phyloP scores from a whole-genome alignment of 176 grass and related monocot species.

The Juncus effusus region DNA sequence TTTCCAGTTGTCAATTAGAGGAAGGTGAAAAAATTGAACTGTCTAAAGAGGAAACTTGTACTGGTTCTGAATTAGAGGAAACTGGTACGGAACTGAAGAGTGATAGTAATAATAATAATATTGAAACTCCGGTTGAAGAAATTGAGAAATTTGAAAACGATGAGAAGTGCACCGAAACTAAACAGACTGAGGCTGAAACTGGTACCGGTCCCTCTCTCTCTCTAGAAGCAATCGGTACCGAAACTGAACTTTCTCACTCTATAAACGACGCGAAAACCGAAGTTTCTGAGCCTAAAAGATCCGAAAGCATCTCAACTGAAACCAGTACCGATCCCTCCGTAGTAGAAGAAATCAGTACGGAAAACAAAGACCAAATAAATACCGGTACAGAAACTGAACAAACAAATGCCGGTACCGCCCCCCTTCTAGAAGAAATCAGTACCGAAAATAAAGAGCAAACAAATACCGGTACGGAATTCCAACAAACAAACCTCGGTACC shows the following conservation, averaged over 20 bases:
- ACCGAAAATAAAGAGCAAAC: neutral
- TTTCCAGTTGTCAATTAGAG: neutral
- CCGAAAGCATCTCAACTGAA: neutral
- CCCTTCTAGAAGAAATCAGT: neutral
- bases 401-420: neutral
- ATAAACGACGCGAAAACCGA: neutral
- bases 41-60: slow-evolving; percentile 6
- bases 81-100: neutral
- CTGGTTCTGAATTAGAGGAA: neutral
- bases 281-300: neutral
- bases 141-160: slow-evolving; percentile 20
- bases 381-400: neutral
- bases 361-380: neutral
- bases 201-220: neutral
- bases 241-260: neutral
- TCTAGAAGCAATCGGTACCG: neutral
- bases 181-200: neutral
- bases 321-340: neutral
- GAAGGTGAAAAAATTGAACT: neutral
- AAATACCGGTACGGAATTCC: neutral
- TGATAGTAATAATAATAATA: neutral
- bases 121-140: slow-evolving; percentile 10
- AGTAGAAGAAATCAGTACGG: slow-evolving; percentile 5
- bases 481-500: neutral
- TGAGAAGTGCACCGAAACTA: slow-evolving; percentile 1